A percentile compares a stretch with the other conserved stretches of the same genome.
Conservation (phyloP, 169 alveolate species). For the Cryptosporidium xiaoi region DNA sequence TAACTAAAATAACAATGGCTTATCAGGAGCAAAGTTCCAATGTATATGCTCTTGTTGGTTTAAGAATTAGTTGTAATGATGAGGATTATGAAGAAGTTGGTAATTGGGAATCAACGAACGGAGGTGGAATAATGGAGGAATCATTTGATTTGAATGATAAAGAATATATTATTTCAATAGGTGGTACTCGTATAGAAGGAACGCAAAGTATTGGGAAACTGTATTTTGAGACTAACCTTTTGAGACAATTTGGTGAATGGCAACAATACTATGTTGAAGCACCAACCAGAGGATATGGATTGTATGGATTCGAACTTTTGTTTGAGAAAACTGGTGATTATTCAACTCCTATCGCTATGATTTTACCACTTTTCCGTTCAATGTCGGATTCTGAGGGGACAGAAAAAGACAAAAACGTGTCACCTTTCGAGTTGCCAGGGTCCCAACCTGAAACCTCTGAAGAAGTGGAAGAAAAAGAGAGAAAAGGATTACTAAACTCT, state of each 20-base stretch:
- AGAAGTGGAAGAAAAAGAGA: conserved; percentile 27
- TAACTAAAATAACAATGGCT: conserved; percentile 43
- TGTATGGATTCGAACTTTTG: conserved; percentile 65
- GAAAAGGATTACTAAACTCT: conserved; percentile 22
- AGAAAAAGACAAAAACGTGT: not conserved
- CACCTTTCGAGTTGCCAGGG: conserved; percentile 63
- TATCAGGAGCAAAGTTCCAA: conserved; percentile 12
- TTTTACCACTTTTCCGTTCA: conserved; percentile 48
- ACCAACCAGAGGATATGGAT: conserved; percentile 31
- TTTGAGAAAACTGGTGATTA: conserved; percentile 73
- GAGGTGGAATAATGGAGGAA: conserved; percentile 18
- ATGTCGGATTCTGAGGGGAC: not conserved
- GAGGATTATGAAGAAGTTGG: conserved; percentile 64
- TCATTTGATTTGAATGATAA: conserved; percentile 49
- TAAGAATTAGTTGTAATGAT: conserved; percentile 51
- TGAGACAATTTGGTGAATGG: conserved; percentile 75
- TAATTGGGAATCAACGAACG: conserved; percentile 12
- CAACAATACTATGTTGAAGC: conserved; percentile 72
- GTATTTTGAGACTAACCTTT: conserved; percentile 49
- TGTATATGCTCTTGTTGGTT: conserved; percentile 13
- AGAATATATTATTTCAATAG: conserved; percentile 35
- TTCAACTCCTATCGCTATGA: conserved; percentile 64
- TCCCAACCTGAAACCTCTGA: conserved; percentile 9
- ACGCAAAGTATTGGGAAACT: conserved; percentile 68
- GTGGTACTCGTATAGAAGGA: conserved; percentile 39